A percentile compares a stretch with the other conserved stretches of the same genome.
phyloP scores from a whole-genome alignment of 169 alveolate species.

The Theileria orientalis region DNA sequence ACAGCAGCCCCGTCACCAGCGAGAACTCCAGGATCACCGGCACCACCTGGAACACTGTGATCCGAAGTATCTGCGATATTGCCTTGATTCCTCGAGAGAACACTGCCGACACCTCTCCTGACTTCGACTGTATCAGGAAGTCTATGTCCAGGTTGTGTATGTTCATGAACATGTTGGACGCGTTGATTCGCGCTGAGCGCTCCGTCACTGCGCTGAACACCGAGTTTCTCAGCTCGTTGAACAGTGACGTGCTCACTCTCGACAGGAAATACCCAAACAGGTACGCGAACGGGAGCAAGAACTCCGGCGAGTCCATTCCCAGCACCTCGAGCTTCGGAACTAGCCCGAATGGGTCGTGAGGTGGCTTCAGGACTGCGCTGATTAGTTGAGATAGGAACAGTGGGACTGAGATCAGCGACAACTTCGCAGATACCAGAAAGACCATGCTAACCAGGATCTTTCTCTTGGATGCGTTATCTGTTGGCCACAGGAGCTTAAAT shows the following conservation, averaged over 20 bases:
- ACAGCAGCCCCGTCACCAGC: constrained; percentile 73
- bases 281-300: constrained; percentile 27
- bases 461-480: constrained; percentile 29
- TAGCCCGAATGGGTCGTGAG: constrained; percentile 1
- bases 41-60: constrained; percentile 74
- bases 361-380: constrained; percentile 14
- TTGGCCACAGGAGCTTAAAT: constrained; percentile 56
- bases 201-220: constrained; percentile 74
- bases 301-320: constrained; percentile 25
- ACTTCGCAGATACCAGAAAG: constrained; percentile 37
- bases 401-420: constrained; percentile 45
- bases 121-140: constrained; percentile 70
- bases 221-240: constrained; percentile 73
- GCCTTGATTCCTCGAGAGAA: constrained; percentile 77
- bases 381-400: constrained; percentile 54
- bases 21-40: constrained; percentile 82
- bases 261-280: constrained; percentile 39
- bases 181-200: constrained; percentile 66
- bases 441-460: constrained; percentile 46
- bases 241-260: constrained; percentile 30
- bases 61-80: constrained; percentile 71
- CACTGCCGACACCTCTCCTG: constrained; percentile 73
- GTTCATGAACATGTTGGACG: constrained; percentile 72
- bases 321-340: constrained; percentile 19
- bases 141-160: constrained; percentile 73